Evolutionary conservation across 148 eudicot species (phyloP), one percentile per base, ranked within the genome.

Genomic region (Linanthus parryae): DNA sequence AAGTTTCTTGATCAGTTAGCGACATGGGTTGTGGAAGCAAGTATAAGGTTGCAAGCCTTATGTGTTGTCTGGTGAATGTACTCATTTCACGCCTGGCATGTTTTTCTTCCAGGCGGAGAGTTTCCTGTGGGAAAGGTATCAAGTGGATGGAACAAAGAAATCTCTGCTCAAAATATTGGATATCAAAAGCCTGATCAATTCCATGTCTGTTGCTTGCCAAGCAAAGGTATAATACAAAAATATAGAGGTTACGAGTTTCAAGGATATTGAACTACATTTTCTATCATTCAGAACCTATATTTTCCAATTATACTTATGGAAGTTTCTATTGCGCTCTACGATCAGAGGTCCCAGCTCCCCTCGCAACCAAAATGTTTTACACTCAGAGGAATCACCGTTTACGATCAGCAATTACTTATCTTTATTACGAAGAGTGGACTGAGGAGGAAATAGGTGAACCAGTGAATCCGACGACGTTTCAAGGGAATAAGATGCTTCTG

Each of bases 351-450:
- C 82, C 88, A 46, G 80, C 64, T 48, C 94, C 88, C 37, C 75
- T 84, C 44, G 84, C 84, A 19, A 75, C 94, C 39, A 84, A 84
- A 67, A 70, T 66, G 20, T 84, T 65, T 56, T 84, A 84, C 61
- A 78, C 88, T 39, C 84, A 78, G 58, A 81, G 84, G 77, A 70
- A 70, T 67, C 64, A 73, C 53, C 74, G 75, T 58, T 74, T 84
- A 34, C 68, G 79, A 58, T 70, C 80, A 61, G 82, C 80, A 14
- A 28, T 84, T 57, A 65, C 63, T 54, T 54, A 58, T 57, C 65
- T 84, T 58, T 84, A 71, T 63, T 61, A 63, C 65, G 71, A 54
- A 33, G 53, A 65, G 49, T 54, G 72, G 26, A 58, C 29, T 29
- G 44, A 34, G 29, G 66, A 58, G 48, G 46, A 47, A 8, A 48